phyloP scores from a whole-genome alignment of 768 basidiomycete genomes.

The Macrocybe gigantea region DNA sequence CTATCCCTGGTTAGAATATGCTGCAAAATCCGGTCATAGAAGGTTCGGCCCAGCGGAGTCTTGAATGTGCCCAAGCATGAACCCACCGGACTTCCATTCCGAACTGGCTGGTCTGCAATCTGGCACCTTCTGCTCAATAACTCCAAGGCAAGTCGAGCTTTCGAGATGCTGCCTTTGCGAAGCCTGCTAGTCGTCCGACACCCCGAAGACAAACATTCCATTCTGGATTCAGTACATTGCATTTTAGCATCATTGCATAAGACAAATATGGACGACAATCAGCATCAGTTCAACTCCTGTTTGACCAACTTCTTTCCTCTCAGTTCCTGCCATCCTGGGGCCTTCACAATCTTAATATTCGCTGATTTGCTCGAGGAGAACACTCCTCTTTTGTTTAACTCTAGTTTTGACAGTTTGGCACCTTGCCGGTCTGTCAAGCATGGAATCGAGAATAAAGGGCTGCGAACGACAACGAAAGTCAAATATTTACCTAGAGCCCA shows the following conservation, averaged over 20 bases:
- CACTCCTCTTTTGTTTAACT: conserved; percentile 20
- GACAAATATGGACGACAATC: neutral
- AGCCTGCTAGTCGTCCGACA: no score
- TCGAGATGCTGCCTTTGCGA: no score
- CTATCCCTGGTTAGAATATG: no score
- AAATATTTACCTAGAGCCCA: conserved; percentile 26
- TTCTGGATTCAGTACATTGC: no score
- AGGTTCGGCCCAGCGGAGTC: no score
- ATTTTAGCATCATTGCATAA: neutral
- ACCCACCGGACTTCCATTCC: no score
- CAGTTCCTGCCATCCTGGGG: conserved; percentile 27
- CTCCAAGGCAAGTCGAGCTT: no score
- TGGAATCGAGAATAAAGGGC: neutral
- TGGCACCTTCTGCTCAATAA: no score
- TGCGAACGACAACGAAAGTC: neutral
- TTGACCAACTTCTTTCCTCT: conserved; percentile 7
- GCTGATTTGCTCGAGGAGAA: conserved; percentile 23
- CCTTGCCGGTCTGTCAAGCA: conserved; percentile 16
- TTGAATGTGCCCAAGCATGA: no score
- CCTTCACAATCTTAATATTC: conserved; percentile 20
- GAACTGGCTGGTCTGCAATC: no score
- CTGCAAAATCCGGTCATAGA: no score
- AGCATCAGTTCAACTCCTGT: neutral
- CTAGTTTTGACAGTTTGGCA: conserved; percentile 21
- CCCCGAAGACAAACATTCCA: no score